Evolutionary conservation across 441 rosid species (phyloP), one percentile per base, ranked within the genome.

Genomic region (California macrophylla): DNA sequence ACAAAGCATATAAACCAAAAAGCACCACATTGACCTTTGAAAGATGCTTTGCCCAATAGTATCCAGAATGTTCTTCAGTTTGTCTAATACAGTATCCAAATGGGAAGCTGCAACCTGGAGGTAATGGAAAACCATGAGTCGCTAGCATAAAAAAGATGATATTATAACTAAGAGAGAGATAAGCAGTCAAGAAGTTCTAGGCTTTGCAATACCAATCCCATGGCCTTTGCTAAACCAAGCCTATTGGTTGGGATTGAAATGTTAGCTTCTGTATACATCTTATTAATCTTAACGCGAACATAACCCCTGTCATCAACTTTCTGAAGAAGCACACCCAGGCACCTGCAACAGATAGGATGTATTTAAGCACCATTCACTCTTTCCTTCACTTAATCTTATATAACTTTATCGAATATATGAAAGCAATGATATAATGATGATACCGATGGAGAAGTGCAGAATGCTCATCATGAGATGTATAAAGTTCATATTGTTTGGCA

Each of bases 221-320:
- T 95, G 72, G 95, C 99, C 83, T 95, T 90, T 69, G 99, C 99
- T 79, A 95, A 80, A 84, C 98, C 99, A 82, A 92, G 98, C 80
- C 98, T 89, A 72, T 95, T 95, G 75, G 85, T 72, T 26, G 98
- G 97, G 85, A 87, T 88, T 68, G 93, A 68, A 58, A 92, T 95
- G 72, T 90, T 86, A 68, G 98, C 91, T 71, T 95, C 98, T 74
- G 80, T 78, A 81, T 95, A 90, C 90, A 95, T 95, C 96, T 86
- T 90, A 75, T 87, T 92, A 78, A 95, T 95, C 86, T 87, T 95
- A 20, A 82, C 87, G 72, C 79, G 85, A 72, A 95, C 99, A 84
- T 87, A 95, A 72, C 80, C 82, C 79, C 92, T 83, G 76, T 92
- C 96, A 73, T 83, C 91, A 74, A 92, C 90, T 83, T 95, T 95